Evolutionary conservation across 2,329 filamentous ascomycete species (phyloP), one percentile per base, ranked within the genome.

Genomic region (Emydomyces testavorans): DNA sequence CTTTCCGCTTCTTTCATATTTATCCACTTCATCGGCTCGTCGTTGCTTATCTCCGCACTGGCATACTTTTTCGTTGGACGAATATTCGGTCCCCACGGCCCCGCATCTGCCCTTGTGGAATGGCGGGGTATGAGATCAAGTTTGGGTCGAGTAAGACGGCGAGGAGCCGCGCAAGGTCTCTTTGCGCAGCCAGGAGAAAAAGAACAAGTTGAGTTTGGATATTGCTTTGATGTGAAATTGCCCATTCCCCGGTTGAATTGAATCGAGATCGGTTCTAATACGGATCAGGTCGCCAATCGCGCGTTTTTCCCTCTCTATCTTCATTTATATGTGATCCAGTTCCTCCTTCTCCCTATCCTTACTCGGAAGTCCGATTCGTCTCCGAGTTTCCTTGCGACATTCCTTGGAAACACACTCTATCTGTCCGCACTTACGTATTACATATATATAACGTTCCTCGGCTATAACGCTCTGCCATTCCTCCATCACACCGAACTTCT

Each of bases 251-350:
- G 13, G 24, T 34, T 18, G 2, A 32, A 5, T 18, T n/a, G 15
- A 11, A 20, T n/a, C 3, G 6, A 8, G 18, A 16, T 21, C 26
- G 5, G 10, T 13, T 37, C 36, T 44, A 46, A 48, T 16, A 39
- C n/a, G 4, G 15, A 13, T 10, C 52, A 76, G 72, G 73, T 81
- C 16, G 75, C 77, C 0, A 83, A 81, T 32, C 71, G 80, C 31
- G 79, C 79, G 0, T 83, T 82, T 62, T 79, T 83, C 54, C 79
- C 80, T 0, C 71, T 82, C 3, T 83, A 80, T 70, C 71, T 80
- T 21, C 79, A 81, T 58, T 69, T 83, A 21, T 81, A 82, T 54
- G 77, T 82, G 40, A 65, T 82, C 34, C 80, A 83, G 57, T 83
- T 82, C 61, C 63, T 83, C 35, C 72, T 82, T 50, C 78, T 83